Evolutionary conservation across 148 eudicot species (phyloP).

Genomic region (Polygonum maritimum): DNA sequence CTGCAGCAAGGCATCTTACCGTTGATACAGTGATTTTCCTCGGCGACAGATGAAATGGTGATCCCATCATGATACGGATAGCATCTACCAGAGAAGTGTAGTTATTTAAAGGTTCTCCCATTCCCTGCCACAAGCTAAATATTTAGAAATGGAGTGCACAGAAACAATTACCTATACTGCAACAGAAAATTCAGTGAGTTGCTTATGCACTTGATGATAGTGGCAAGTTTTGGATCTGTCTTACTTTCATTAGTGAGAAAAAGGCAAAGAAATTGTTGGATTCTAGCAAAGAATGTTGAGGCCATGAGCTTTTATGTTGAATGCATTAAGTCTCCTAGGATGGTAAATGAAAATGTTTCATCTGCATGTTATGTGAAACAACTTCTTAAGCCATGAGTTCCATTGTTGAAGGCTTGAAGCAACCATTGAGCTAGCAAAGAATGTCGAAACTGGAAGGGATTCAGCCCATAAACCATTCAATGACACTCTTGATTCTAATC

Average conservation of each 20-base stretch:
- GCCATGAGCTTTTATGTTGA: too few relatives aligned
- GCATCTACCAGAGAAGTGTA: constrained; percentile 82
- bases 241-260: neutral
- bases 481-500: neutral
- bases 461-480: neutral
- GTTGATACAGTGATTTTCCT: constrained; percentile 87
- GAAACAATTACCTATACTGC: neutral
- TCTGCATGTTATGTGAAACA: too few relatives aligned
- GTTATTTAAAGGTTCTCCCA: constrained; percentile 97
- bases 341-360: too few relatives aligned
- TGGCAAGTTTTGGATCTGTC: neutral
- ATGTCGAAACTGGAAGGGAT: neutral
- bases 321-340: too few relatives aligned
- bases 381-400: too few relatives aligned
- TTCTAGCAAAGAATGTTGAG: neutral
- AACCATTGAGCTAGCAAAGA: neutral
- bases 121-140: constrained; percentile 45
- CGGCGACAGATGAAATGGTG: constrained; percentile 77
- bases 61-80: constrained; percentile 58
- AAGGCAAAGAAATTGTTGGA: neutral
- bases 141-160: neutral
- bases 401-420: too few relatives aligned
- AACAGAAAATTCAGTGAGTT: neutral
- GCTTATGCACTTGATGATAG: neutral
- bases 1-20: constrained; percentile 27